Evolutionary conservation across 2,329 filamentous ascomycete species (phyloP), one percentile per base, ranked within the genome.

Genomic region (Fusarium denticulatum): DNA sequence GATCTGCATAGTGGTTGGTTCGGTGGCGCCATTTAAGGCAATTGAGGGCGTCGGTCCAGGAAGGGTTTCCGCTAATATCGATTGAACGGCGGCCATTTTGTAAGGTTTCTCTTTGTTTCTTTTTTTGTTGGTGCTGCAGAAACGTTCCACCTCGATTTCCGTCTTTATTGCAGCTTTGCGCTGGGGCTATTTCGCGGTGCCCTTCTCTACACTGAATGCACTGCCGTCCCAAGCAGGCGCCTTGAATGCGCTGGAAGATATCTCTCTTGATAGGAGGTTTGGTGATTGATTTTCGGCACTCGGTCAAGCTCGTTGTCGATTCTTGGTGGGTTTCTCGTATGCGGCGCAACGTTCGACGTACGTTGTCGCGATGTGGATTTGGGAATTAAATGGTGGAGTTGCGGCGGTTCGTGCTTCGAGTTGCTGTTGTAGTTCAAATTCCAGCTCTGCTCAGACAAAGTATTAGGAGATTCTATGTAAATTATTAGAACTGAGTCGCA

Each of bases 11-110:
- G 59, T 67, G 56, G 74, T 62, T 46, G 80, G 72, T 32, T 69
- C 76, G 20, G 78, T 64, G 47, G 75, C 60, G 37, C 76, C 75
- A 53, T 79, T 77, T 62, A 80, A 73, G 47, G 73, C 60, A 50
- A 78, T 63, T 57, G 69, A 60, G 52, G 76, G 68, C 15, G 63
- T 72, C 37, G 81, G 71, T 58, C 77, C 76, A 39, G 79, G 79
- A 57, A 80, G 80, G 36, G 82, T 77, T 47, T 79, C 81, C 49
- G 80, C 74, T 53, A 82, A 72, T 60, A 83, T 76, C 62, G 82
- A 81, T 64, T 83, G 81, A 45, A 84, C 82, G 14, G 83, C 81
- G 60, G 83, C 82, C 83, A 84, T 84, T 43, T 67, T 69, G 39
- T 64, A 46, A 40, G 24, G 18, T 40, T 61, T 53, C 49, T 47